Conservation (phyloP, 495 filamentous ascomycete genomes). For the Extremus antarcticus region DNA sequence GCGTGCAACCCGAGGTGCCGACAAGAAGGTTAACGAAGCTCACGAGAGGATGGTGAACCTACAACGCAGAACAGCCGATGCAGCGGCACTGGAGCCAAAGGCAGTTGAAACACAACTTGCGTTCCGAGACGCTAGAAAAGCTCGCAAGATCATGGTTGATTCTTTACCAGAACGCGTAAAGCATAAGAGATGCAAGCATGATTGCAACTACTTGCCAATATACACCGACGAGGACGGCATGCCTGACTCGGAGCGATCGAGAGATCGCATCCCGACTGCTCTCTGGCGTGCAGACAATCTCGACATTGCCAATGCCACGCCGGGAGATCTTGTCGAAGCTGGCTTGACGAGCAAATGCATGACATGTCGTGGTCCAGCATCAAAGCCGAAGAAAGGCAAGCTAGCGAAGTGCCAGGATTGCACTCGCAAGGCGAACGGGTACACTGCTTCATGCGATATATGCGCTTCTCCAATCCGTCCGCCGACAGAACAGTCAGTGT, state of each 20-base stretch:
- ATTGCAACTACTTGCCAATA: conserved; percentile 14
- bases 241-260: conserved; percentile 24
- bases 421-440: neutral
- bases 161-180: neutral
- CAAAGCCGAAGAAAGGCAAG: neutral
- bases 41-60: neutral
- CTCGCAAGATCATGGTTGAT: neutral
- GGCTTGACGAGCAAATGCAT: conserved; percentile 9
- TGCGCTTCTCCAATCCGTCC: conserved; percentile 7
- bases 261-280: conserved; percentile 26
- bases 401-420: neutral
- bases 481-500: neutral
- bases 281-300: conserved; percentile 6
- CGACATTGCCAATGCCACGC: neutral
- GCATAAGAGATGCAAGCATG: conserved; percentile 1
- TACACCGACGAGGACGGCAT: conserved; percentile 18
- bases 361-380: neutral
- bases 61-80: conserved; percentile 2
- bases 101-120: conserved; percentile 1
- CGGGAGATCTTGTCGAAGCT: neutral
- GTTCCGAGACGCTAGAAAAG: neutral
- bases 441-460: conserved; percentile 5
- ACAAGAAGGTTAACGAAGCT: conserved; percentile 3
- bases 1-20: neutral
- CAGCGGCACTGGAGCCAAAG: neutral